These are phyloP conservation scores for Fonsecaea erecta DNA, from an alignment of 2,329 filamentous ascomycete genomes.

Conservation along the genomic window DNA sequence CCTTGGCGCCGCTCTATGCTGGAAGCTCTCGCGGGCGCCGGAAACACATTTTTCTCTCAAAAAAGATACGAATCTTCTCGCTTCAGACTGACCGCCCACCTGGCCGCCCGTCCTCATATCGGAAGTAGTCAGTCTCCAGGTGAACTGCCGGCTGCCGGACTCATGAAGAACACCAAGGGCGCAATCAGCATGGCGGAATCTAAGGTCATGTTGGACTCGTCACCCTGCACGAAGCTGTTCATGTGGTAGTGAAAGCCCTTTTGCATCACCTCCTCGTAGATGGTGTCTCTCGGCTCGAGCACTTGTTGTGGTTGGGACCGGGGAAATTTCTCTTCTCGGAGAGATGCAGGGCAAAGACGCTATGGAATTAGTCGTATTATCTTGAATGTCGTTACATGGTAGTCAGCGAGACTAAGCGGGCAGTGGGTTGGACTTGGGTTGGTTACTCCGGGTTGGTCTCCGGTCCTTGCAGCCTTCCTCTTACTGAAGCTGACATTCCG, in stretches of 20 bases:
- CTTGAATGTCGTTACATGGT: no score
- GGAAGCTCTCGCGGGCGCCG: no score
- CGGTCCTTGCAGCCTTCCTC: slow-evolving; percentile 78
- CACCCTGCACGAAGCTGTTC: slow-evolving; percentile 74
- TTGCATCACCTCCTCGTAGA: slow-evolving; percentile 80
- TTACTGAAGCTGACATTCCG: slow-evolving; percentile 68
- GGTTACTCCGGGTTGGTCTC: slow-evolving; percentile 86
- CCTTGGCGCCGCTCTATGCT: no score
- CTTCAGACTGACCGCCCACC: no score
- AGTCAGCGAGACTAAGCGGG: no score
- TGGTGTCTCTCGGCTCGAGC: slow-evolving; percentile 67
- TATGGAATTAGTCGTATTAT: no score
- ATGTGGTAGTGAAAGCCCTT: slow-evolving; percentile 74
- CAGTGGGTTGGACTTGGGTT: no score
- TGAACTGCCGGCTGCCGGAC: slow-evolving; percentile 77
- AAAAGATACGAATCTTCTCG: no score
- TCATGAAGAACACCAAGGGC: slow-evolving; percentile 78
- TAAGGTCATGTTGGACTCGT: slow-evolving; percentile 70
- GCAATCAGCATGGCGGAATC: slow-evolving; percentile 78
- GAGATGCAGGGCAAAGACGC: slow-evolving; percentile 72
- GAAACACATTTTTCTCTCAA: no score
- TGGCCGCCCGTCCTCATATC: no score
- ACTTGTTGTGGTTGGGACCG: slow-evolving; percentile 69
- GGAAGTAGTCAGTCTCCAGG: no score
- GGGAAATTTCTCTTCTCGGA: slow-evolving; percentile 76